Base-by-base conservation (phyloP, 1,284 basidiomycete species). In the Moesziomyces sp. region DNA sequence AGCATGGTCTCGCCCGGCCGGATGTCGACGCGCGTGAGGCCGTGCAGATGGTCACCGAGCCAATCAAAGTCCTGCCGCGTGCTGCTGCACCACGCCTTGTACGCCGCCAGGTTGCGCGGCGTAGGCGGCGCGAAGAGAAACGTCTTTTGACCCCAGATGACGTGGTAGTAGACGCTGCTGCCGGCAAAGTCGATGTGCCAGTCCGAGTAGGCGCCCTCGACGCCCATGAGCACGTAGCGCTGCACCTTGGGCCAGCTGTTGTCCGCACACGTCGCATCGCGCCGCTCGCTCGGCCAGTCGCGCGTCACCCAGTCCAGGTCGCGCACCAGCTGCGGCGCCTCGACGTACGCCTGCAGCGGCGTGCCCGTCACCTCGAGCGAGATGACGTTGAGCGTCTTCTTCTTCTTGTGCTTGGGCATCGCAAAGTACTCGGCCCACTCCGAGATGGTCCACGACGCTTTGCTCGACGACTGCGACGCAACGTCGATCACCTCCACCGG, bases 261-360 rank as follows among this genome's bases (percentile, higher is more conserved):
- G 21, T 76, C 76, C 19, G 63, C 58, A 48, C 55, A 60, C 3
- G 52, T 44, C 10, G 42, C n/a, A 19, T 71, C 70, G 11, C 80
- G 83, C 42, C 79, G 70, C 46, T 81, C 69, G 46, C 58, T 26
- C 0, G 93, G 93, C 96, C 96, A 99, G 84, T 91, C 93, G 74
- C 91, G 93, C 81, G 97, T 93, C 11, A 97, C 95, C 96, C 96
- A 99, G 80, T 97, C 96, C 67, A 97, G 85, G 63, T 97, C 93
- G 65, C 92, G 88, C 21, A 81, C 76, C 16, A 81, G 50, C 35
- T 88, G 88, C 0, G 96, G 96, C 8, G 94, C 93, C 8, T 90
- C 85, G 24, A 99, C 90, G 79, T 88, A 87, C 69, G 92, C 88
- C 7, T 90, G 91, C 26, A 95, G 86, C 38, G 88, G 86, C 1